phyloP scores from a whole-genome alignment of 352 stramenopile species.

The Globisporangium megalacanthum region DNA sequence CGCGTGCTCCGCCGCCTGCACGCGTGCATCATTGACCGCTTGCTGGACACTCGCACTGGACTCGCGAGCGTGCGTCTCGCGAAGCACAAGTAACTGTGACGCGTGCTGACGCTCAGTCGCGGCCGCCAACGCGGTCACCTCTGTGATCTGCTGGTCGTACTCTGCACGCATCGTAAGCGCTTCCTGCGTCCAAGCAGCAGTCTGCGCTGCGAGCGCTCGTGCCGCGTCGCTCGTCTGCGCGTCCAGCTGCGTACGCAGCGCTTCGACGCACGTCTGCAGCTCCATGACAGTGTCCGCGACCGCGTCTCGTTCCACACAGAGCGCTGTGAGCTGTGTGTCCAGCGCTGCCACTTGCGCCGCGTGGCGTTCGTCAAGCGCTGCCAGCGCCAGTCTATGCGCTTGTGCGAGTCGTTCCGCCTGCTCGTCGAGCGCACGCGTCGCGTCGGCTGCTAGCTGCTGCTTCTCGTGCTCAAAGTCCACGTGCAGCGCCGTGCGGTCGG shows the following conservation, averaged over 20 bases:
- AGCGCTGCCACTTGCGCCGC: neutral
- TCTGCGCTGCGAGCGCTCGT: neutral
- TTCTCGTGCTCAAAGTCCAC: constrained; percentile 56
- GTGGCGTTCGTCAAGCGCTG: constrained; percentile 14
- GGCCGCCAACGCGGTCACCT: constrained; percentile 1
- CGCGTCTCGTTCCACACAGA: constrained; percentile 1
- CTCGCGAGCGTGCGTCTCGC: neutral
- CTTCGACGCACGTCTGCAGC: constrained; percentile 3
- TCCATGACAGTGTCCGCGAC: constrained; percentile 3
- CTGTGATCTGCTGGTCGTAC: constrained; percentile 3
- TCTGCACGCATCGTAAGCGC: constrained; percentile 3
- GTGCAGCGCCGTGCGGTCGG: constrained; percentile 47
- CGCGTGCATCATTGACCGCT: constrained; percentile 3
- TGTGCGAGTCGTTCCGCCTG: constrained; percentile 30
- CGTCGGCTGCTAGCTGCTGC: constrained; percentile 45
- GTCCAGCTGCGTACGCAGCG: constrained; percentile 4
- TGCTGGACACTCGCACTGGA: neutral
- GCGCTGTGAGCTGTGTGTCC: neutral
- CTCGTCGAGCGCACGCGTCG: constrained; percentile 16
- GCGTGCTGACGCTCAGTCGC: constrained; percentile 1
- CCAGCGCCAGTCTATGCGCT: constrained; percentile 16
- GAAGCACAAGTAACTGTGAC: neutral
- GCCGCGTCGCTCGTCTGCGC: neutral
- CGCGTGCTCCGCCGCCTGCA: neutral
- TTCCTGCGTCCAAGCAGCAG: neutral